phyloP scores from a whole-genome alignment of 2,329 filamentous ascomycete species.

The Ophiostoma himal-ulmi region DNA sequence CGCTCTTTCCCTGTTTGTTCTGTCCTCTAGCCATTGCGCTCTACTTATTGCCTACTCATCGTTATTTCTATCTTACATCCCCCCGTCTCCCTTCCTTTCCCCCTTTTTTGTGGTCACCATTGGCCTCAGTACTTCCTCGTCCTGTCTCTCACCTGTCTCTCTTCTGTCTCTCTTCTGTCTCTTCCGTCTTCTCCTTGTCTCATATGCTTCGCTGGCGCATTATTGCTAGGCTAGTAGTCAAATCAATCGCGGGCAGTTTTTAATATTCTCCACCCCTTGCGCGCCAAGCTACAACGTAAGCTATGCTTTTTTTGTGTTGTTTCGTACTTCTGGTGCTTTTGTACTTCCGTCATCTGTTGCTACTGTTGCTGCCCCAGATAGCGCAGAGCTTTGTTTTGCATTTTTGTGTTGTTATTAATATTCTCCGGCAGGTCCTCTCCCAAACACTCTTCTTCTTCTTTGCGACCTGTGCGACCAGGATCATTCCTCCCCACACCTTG shows the following conservation, averaged over 20 bases:
- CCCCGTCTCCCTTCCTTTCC: background rate
- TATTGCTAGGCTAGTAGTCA: slow-evolving; percentile 3
- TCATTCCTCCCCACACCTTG: slow-evolving; percentile 2
- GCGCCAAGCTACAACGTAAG: slow-evolving; percentile 20
- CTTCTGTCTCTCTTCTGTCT: background rate
- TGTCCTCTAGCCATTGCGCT: background rate
- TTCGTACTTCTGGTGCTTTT: slow-evolving; percentile 11
- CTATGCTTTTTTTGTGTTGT: slow-evolving; percentile 7
- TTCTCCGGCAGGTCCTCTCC: background rate
- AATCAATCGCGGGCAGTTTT: slow-evolving; percentile 13
- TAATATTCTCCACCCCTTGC: slow-evolving; percentile 17
- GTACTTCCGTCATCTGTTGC: slow-evolving; percentile 10
- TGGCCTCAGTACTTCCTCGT: background rate
- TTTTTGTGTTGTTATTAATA: background rate
- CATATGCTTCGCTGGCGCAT: background rate
- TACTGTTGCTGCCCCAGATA: background rate
- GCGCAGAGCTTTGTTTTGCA: background rate
- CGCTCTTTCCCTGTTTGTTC: slow-evolving; percentile 9
- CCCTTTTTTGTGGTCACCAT: background rate
- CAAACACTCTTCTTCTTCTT: background rate
- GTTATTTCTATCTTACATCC: background rate
- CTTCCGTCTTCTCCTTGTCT: background rate
- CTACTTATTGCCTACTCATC: background rate
- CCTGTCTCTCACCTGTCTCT: background rate
- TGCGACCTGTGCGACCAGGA: slow-evolving; percentile 3